These are phyloP conservation scores for Pleurotus tuoliensis DNA, from an alignment of 768 basidiomycete species.

Conservation along the genomic window DNA sequence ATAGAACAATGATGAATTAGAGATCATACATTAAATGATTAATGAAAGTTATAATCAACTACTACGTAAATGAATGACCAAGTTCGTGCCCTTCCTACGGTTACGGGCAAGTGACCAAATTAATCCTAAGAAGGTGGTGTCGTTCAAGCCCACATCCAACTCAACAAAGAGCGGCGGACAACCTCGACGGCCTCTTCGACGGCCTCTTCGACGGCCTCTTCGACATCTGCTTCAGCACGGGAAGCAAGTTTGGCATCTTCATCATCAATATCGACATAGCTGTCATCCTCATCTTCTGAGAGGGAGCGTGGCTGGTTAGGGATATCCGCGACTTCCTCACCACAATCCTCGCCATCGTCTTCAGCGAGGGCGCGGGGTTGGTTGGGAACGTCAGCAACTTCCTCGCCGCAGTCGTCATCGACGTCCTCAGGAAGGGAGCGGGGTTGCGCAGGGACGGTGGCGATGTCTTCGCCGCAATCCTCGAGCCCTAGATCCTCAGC, in stretches of 20 bases:
- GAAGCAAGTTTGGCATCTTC: background rate
- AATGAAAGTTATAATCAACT: no score
- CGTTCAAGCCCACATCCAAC: background rate
- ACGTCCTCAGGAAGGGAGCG: background rate
- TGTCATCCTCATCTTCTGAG: background rate
- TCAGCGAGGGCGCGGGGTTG: background rate
- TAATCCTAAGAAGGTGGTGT: background rate
- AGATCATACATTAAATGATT: background rate
- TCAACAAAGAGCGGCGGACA: conserved; percentile 1
- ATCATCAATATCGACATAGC: background rate
- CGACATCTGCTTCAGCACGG: background rate
- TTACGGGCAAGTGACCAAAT: background rate
- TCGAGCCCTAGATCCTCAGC: background rate
- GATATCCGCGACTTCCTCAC: conserved; percentile 3
- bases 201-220: conserved; percentile 1
- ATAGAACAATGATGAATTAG: background rate
- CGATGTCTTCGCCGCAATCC: background rate
- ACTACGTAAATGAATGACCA: conserved; percentile 1
- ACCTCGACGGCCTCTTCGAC: conserved; percentile 4
- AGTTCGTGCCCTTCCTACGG: conserved; percentile 3
- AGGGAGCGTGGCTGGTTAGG: background rate
- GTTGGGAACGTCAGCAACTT: background rate
- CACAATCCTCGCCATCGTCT: background rate
- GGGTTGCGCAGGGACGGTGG: background rate
- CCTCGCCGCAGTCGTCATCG: background rate